These are phyloP conservation scores for Porcisia deanei DNA, from an alignment of 208 protist species.

Conservation along the genomic window DNA sequence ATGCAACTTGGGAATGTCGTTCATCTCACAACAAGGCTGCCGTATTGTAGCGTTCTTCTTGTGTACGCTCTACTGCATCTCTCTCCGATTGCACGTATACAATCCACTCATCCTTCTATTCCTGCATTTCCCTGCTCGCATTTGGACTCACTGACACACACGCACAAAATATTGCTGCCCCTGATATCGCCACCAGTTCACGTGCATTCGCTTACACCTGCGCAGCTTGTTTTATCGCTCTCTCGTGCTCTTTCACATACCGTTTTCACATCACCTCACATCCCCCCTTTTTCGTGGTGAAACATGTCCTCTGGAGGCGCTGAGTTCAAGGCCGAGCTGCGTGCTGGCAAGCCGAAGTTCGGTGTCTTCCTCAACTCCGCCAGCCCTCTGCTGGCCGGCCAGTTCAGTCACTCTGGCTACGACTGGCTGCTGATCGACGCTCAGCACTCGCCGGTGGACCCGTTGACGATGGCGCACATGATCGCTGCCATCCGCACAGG, in stretches of 20 bases:
- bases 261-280: neutral
- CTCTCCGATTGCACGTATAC: neutral
- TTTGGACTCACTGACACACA: neutral
- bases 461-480: constrained; percentile 60
- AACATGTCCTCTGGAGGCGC: constrained; percentile 64
- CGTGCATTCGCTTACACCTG: neutral
- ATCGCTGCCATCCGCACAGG: constrained; percentile 69
- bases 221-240: neutral
- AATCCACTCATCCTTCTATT: neutral
- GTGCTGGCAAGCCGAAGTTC: constrained; percentile 82
- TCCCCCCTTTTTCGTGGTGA: constrained; percentile 2
- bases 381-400: constrained; percentile 62
- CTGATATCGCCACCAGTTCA: neutral
- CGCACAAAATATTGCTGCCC: neutral
- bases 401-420: constrained; percentile 85
- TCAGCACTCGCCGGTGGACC: constrained; percentile 73
- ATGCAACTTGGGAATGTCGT: too few species aligned
- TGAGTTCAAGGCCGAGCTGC: constrained; percentile 82
- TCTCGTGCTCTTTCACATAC: constrained; percentile 6
- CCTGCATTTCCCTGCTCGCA: neutral
- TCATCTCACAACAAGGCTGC: neutral
- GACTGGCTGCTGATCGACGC: constrained; percentile 84
- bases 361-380: constrained; percentile 81
- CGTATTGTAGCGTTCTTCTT: neutral
- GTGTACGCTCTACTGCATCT: neutral